Evolutionary conservation across 805 yeast species (phyloP).

Genomic region (Wickerhamiella vanderwaltii): DNA sequence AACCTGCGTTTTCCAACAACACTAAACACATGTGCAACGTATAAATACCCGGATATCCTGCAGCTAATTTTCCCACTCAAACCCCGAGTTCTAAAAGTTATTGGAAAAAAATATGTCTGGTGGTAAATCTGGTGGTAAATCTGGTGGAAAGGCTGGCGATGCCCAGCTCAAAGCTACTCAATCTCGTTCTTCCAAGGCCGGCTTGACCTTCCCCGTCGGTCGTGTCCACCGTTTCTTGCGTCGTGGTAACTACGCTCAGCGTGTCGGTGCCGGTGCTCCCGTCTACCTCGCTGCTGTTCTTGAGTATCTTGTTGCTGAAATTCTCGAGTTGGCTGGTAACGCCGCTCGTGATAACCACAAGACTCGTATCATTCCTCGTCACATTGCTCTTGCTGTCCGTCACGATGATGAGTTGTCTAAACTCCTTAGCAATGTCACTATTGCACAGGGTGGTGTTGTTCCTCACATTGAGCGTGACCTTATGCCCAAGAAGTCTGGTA

Average conservation of each 20-base stretch:
- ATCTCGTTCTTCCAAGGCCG: slow-evolving; percentile 97
- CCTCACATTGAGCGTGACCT: slow-evolving; percentile 93
- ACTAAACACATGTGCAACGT: too few relatives aligned
- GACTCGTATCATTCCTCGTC: slow-evolving; percentile 98
- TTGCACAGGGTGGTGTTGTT: slow-evolving; percentile 98
- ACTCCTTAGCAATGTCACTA: slow-evolving; percentile 72
- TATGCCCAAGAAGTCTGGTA: slow-evolving; percentile 45
- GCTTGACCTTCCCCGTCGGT: slow-evolving; percentile 98
- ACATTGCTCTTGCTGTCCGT: slow-evolving; percentile 95
- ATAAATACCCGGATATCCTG: not conserved
- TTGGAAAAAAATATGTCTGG: slow-evolving; percentile 43
- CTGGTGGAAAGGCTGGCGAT: slow-evolving; percentile 80
- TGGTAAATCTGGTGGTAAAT: slow-evolving; percentile 43
- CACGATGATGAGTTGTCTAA: slow-evolving; percentile 98
- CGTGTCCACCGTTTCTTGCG: slow-evolving; percentile 87
- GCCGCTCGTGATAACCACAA: slow-evolving; percentile 99
- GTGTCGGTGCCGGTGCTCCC: slow-evolving; percentile 99
- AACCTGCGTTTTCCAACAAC: too few relatives aligned
- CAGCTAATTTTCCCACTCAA: slow-evolving; percentile 7
- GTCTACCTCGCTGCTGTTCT: slow-evolving; percentile 90
- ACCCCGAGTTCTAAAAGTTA: slow-evolving; percentile 2
- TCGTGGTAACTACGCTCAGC: slow-evolving; percentile 90
- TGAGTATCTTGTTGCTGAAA: slow-evolving; percentile 96
- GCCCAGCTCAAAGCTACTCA: slow-evolving; percentile 90
- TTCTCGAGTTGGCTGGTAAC: slow-evolving; percentile 95